Evolutionary conservation across 164 flowering plant genomes (phyloP), one percentile per base, ranked within the genome.

Genomic region (Magnolia changhungtana): DNA sequence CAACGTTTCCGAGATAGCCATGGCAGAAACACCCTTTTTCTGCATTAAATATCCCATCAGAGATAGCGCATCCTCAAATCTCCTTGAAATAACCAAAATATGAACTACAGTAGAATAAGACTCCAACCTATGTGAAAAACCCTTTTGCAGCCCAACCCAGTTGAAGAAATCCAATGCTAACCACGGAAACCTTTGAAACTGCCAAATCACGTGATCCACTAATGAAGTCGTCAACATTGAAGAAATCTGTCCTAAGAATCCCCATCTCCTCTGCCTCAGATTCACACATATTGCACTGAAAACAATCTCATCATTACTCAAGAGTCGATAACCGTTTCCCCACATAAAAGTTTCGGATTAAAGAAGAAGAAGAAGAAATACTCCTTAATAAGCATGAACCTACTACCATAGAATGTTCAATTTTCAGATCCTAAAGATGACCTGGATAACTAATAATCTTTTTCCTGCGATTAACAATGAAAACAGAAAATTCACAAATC

Each of bases 241-340:
- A 19, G 78, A 76, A 4, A 83, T 1, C 27, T 82, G 78, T 49
- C 82, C 81, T 67, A 88, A 70, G 49, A 79, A 52, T 21, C 76
- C 76, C 89, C 90, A 88, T 85, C 51, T 85, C 72, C 78, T 84
- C 69, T 80, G 89, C 75, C 78, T 82, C 51, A 88, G 67, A 77
- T 86, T 84, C 63, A 79, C 81, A 82, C 89, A 88, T 37, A 88
- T 58, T 49, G 89, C 82, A 70, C 69, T 78, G 23, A 81, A 86
- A 59, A 86, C 24, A 59, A 86, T 83, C 16, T 84, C 80, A 37
- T 86, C 88, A 29, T 75, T 59, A 73, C 79, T 70, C 11, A 84
- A 84, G 85, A 49, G 63, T 77, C 10, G 73, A 72, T 63, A 86
- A 84, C 0, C 69, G 80, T 77, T 81, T 83, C 67, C 87, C 83